A percentile compares a stretch with the other conserved stretches of the same genome.
phyloP scores from a whole-genome alignment of 768 basidiomycete species.

The Pleurotus djamor region DNA sequence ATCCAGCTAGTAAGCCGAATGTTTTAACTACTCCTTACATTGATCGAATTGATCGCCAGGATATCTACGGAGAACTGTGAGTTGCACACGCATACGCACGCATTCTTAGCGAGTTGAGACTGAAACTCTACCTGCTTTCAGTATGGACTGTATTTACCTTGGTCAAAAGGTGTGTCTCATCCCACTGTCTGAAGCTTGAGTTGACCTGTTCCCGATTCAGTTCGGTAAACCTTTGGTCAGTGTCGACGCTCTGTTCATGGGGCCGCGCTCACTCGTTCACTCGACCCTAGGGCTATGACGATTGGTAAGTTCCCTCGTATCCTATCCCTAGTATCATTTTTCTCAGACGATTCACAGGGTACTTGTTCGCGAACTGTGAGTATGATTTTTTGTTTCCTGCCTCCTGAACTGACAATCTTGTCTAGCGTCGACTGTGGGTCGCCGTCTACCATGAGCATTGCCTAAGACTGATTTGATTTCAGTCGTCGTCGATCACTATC shows the following conservation, averaged over 20 bases:
- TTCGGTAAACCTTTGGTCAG: conserved; percentile 76
- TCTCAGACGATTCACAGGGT: conserved; percentile 40
- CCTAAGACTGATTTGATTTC: background rate
- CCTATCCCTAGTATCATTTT: background rate
- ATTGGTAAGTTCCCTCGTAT: conserved; percentile 36
- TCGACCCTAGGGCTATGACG: conserved; percentile 48
- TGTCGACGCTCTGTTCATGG: conserved; percentile 6
- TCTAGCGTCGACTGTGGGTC: conserved; percentile 69
- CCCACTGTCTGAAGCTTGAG: background rate
- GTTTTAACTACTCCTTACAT: conserved; percentile 10
- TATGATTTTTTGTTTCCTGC: conserved; percentile 8
- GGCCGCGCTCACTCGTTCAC: conserved; percentile 4
- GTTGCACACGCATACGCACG: conserved; percentile 14
- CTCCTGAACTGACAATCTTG: conserved; percentile 2
- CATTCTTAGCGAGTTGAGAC: background rate
- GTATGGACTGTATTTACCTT: conserved; percentile 96
- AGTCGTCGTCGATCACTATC: conserved; percentile 74
- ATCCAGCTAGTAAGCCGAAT: conserved; percentile 63
- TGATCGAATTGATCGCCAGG: conserved; percentile 40
- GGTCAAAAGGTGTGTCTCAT: conserved; percentile 75
- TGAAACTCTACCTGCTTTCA: conserved; percentile 18
- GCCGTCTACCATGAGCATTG: background rate
- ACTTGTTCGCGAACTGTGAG: conserved; percentile 73
- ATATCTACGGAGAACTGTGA: conserved; percentile 95
- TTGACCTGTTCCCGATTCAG: conserved; percentile 26